Base-by-base conservation (phyloP, 495 filamentous ascomycete genomes). In the Parathielavia hyrcaniae region DNA sequence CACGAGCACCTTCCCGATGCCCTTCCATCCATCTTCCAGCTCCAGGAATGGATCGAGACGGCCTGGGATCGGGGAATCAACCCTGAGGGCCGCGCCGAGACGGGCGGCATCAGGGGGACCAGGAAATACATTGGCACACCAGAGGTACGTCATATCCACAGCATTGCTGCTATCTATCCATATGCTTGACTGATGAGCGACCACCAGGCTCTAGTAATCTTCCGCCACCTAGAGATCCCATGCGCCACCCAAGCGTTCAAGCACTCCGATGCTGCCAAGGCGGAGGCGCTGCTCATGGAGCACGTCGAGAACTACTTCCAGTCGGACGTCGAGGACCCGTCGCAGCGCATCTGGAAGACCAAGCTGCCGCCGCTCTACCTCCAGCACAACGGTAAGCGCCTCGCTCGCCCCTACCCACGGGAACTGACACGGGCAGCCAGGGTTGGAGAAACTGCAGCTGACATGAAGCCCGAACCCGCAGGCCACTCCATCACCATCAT, bases 81-180 rank as follows among this genome's bases (percentile, higher is more conserved):
- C 65, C 69, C 76, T 16, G 74, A 79, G 23, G 90, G 88, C 0
- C 79, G 88, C 36, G 61, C 81, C 5, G 89, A 97, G 71, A 97
- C 93, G 3, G 92, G 93, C 14, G 90, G 90, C 3, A 87, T 98
- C 61, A 80, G 74, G 51, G 88, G 88, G 4, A 97, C 93, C 0
- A 81, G 93, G 34, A 97, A 97, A 66, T 98, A 91, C 63, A 97
- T 98, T 69, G 93, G 93, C 50, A 97, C 93, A 5, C 84, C 90
- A 20, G 93, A 98, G 78, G 90, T 91, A 67, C 62, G 72, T 65
- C 39, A 6, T n/a, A 39, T 11, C 14, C 12, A 5, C 13, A 38
- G 5, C 36, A 16, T 1, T 17, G 14, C 16, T 14, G 9, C 6
- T 1, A 5, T 7, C n/a, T n/a, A 14, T 9, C 16, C 36, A 6